These are phyloP conservation scores for Potentilla sterilis DNA, from an alignment of 306 rosid species.

Conservation along the genomic window DNA sequence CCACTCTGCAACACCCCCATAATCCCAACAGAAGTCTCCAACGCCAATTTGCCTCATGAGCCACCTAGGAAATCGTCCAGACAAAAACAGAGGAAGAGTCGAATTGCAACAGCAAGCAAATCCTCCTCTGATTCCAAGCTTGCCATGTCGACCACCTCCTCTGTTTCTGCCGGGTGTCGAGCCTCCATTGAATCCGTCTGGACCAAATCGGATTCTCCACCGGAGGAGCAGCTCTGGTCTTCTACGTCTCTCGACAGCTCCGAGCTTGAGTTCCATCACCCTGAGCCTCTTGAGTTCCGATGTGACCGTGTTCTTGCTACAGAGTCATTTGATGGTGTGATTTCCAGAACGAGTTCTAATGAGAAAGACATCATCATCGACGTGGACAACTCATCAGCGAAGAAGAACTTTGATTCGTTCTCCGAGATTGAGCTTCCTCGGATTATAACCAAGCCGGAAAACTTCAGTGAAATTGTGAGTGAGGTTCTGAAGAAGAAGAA, in stretches of 20 bases:
- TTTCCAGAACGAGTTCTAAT: conserved; percentile 18
- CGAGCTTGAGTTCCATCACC: conserved; percentile 31
- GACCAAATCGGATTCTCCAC: conserved; percentile 51
- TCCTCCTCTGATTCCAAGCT: conserved; percentile 36
- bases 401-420: conserved; percentile 37
- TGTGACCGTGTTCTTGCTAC: conserved; percentile 67
- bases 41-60: conserved; percentile 27
- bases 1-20: conserved; percentile 29
- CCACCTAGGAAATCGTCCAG: conserved; percentile 56
- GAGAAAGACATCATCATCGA: conserved; percentile 60
- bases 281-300: conserved; percentile 37
- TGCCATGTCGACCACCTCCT: conserved; percentile 21
- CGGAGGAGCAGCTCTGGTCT: conserved; percentile 16
- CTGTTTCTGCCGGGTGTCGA: conserved; percentile 43
- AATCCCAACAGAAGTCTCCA: conserved; percentile 28
- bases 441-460: conserved; percentile 58
- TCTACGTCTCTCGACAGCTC: conserved; percentile 45
- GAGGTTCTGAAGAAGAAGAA: conserved; percentile 35
- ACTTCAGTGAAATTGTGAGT: conserved; percentile 30
- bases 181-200: conserved; percentile 54
- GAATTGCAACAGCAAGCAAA: conserved; percentile 14
- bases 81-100: conserved; percentile 37
- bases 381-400: conserved; percentile 40
- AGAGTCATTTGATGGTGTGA: conserved; percentile 33
- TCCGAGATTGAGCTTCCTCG: conserved; percentile 60